These are phyloP conservation scores for Petunia secreta DNA, from an alignment of 257 asterid species.

Conservation along the genomic window DNA sequence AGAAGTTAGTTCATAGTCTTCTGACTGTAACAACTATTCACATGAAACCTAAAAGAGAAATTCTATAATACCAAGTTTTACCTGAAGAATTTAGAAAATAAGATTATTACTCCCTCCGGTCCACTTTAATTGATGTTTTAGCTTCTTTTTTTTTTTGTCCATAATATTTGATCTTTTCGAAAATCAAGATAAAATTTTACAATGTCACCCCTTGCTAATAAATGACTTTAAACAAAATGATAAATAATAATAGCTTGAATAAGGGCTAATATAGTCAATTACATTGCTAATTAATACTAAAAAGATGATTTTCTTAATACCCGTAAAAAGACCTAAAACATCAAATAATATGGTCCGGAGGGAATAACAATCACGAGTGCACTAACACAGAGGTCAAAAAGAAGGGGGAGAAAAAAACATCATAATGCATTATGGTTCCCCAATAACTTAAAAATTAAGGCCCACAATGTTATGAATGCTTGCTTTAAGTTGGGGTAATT, in stretches of 20 bases:
- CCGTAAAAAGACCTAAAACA: too few relatives aligned
- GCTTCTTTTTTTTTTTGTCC: too few relatives aligned
- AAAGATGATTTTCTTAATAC: too few relatives aligned
- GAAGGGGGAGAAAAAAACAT: not conserved
- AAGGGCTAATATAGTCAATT: too few relatives aligned
- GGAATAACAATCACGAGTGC: slow-evolving; percentile 6
- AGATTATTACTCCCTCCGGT: not conserved
- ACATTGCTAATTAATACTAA: too few relatives aligned
- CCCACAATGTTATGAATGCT: not conserved
- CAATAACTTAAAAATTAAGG: not conserved
- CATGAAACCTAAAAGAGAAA: not conserved
- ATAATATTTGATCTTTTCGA: too few relatives aligned
- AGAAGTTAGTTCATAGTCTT: not conserved
- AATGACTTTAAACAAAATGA: too few relatives aligned
- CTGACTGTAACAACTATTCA: slow-evolving; percentile 6
- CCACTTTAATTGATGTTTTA: too few relatives aligned
- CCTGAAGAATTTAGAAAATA: not conserved
- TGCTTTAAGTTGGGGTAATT: slow-evolving; percentile 2
- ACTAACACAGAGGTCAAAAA: slow-evolving; percentile 26
- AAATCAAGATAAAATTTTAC: too few relatives aligned
- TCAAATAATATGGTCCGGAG: too few relatives aligned
- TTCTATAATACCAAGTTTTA: not conserved
- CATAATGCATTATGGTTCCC: not conserved
- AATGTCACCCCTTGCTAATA: too few relatives aligned
- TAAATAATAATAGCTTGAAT: too few relatives aligned